Evolutionary conservation across 2,329 filamentous ascomycete genomes (phyloP).

Genomic region (Pseudocercospora fijiensis): DNA sequence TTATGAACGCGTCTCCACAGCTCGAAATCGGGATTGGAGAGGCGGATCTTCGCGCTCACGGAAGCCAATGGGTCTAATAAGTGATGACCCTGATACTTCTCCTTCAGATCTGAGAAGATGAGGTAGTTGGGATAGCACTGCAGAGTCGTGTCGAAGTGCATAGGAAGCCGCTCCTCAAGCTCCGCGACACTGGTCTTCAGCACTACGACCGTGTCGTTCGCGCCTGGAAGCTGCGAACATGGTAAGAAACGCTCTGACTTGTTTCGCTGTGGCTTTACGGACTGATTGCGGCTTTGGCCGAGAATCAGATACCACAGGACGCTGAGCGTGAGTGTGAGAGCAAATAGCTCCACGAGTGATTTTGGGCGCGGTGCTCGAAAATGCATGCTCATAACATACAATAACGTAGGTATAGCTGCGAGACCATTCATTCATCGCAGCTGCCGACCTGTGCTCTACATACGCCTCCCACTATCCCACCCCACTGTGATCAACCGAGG

Average conservation of each 20-base stretch:
- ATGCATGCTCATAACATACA: not conserved
- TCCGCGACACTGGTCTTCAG: slow-evolving; percentile 42
- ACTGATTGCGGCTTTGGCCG: not conserved
- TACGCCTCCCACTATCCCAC: not conserved
- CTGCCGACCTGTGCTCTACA: not conserved
- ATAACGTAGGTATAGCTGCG: not conserved
- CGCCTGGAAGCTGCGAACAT: slow-evolving; percentile 31
- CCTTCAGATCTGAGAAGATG: slow-evolving; percentile 42
- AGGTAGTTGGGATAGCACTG: slow-evolving; percentile 37
- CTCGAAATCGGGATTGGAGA: slow-evolving; percentile 31
- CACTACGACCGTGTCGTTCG: slow-evolving; percentile 55
- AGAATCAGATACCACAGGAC: slow-evolving; percentile 5
- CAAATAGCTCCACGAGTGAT: slow-evolving; percentile 13
- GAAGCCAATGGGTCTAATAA: slow-evolving; percentile 35
- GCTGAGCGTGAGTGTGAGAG: slow-evolving; percentile 8
- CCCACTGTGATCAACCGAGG: not conserved
- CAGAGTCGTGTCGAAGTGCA: slow-evolving; percentile 40
- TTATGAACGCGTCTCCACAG: slow-evolving; percentile 31
- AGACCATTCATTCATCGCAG: not conserved
- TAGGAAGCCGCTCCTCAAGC: slow-evolving; percentile 33
- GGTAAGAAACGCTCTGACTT: slow-evolving; percentile 5
- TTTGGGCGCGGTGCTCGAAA: slow-evolving; percentile 13
- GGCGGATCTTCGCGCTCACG: slow-evolving; percentile 22
- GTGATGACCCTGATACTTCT: slow-evolving; percentile 37
- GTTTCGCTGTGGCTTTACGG: not conserved